Evolutionary conservation across 352 stramenopile species (phyloP).

Genomic region (Phytophthora foliorum): DNA sequence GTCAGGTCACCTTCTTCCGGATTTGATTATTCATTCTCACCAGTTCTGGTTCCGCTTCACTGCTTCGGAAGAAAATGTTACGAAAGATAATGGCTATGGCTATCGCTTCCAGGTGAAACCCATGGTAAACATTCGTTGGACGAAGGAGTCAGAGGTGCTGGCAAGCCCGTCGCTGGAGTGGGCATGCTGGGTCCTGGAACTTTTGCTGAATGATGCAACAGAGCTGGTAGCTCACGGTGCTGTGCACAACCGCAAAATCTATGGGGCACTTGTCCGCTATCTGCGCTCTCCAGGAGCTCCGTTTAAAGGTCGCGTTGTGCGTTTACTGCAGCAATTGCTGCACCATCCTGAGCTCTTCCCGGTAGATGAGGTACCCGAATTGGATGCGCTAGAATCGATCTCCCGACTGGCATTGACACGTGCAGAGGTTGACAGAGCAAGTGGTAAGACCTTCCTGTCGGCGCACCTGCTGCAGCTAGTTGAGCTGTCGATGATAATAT

Average conservation of each 20-base stretch:
- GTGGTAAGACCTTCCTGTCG: conserved; percentile 78
- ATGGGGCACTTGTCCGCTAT: conserved; percentile 83
- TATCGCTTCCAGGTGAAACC: conserved; percentile 88
- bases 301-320: conserved; percentile 83
- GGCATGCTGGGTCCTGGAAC: conserved; percentile 87
- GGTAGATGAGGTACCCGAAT: conserved; percentile 59
- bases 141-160: conserved; percentile 83
- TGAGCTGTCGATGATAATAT: conserved; percentile 76
- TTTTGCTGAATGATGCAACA: conserved; percentile 80
- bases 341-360: conserved; percentile 72
- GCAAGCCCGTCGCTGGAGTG: conserved; percentile 83
- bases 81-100: conserved; percentile 76
- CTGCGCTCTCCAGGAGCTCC: conserved; percentile 79
- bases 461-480: conserved; percentile 81
- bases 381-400: conserved; percentile 73
- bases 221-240: conserved; percentile 71
- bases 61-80: conserved; percentile 68
- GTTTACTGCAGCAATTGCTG: conserved; percentile 81
- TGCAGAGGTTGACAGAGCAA: conserved; percentile 65
- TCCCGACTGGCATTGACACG: conserved; percentile 63
- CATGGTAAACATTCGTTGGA: conserved; percentile 83
- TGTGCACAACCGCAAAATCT: conserved; percentile 87
- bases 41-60: conserved; percentile 89
- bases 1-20: conserved; percentile 51
- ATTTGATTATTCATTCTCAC: conserved; percentile 77